Conservation (phyloP, 352 stramenopile genomes). For the Phytophthora constricta region DNA sequence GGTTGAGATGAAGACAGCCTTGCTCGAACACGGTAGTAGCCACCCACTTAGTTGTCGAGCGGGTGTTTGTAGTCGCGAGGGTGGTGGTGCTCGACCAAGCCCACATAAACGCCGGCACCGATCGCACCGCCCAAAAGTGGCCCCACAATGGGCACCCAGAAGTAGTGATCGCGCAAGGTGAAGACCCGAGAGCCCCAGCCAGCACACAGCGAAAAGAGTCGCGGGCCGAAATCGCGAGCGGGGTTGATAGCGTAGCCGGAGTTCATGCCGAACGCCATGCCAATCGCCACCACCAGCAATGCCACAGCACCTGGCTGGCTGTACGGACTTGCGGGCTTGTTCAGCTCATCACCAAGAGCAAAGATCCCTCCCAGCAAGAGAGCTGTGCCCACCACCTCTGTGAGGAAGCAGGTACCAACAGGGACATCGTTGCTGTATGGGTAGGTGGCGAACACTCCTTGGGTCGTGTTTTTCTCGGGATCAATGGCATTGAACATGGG, state of each 20-base stretch:
- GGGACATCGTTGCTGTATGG: conserved; percentile 41
- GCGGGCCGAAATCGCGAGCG: conserved; percentile 50
- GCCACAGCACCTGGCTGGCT: conserved; percentile 45
- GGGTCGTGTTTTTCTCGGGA: conserved; percentile 37
- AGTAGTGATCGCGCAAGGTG: conserved; percentile 47
- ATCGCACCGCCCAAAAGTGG: conserved; percentile 40
- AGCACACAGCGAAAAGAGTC: conserved; percentile 42
- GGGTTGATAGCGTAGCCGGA: conserved; percentile 72
- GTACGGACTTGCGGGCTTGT: conserved; percentile 52
- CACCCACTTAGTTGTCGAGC: conserved; percentile 2
- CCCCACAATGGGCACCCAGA: conserved; percentile 58
- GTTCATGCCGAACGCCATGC: conserved; percentile 73
- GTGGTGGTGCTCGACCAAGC: conserved; percentile 39
- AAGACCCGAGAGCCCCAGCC: conserved; percentile 50
- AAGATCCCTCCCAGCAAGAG: conserved; percentile 58
- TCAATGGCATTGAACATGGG: conserved; percentile 54
- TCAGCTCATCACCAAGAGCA: conserved; percentile 51
- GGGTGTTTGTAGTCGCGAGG: conserved; percentile 28
- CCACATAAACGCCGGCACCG: conserved; percentile 34
- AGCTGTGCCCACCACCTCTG: conserved; percentile 55
- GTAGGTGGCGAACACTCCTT: conserved; percentile 57
- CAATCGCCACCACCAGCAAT: conserved; percentile 56
- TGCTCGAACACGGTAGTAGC: no score
- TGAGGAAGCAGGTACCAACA: conserved; percentile 53
- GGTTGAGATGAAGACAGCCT: not conserved